Percentiles rank a stretch among this genome's conserved stretches.
Conservation (phyloP, 2,329 filamentous ascomycete species). For the Pyricularia grisea region DNA sequence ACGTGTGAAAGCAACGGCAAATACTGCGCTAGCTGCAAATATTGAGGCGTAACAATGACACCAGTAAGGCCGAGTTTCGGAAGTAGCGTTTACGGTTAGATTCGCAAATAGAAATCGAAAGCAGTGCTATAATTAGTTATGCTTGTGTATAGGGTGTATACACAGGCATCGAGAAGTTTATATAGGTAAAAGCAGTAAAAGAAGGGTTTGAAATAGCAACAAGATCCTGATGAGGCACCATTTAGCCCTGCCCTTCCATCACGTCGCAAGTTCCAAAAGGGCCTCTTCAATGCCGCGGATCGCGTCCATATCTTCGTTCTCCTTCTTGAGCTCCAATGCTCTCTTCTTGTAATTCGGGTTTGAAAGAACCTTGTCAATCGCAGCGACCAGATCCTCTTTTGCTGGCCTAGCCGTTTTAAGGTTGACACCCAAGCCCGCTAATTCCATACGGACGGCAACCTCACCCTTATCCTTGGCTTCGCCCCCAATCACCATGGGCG, state of each 20-base stretch:
- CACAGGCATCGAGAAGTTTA: too few relatives aligned
- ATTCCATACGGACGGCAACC: constrained; percentile 28
- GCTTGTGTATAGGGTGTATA: too few relatives aligned
- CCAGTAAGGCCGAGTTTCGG: too few relatives aligned
- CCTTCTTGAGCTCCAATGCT: constrained; percentile 13
- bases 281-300: constrained; percentile 2
- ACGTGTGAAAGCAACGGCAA: too few relatives aligned
- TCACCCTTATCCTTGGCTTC: constrained; percentile 30
- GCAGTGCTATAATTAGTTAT: too few relatives aligned
- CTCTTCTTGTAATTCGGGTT: constrained; percentile 20
- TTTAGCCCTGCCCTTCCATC: neutral
- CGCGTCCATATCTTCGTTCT: constrained; percentile 12
- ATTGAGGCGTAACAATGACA: too few relatives aligned
- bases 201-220: too few relatives aligned
- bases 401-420: constrained; percentile 24
- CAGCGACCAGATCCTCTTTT: constrained; percentile 16
- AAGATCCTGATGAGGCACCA: too few relatives aligned
- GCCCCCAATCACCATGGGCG: constrained; percentile 37
- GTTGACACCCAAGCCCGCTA: constrained; percentile 34
- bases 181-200: too few relatives aligned
- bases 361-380: constrained; percentile 20
- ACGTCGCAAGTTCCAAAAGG: constrained; percentile 1
- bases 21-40: too few relatives aligned
- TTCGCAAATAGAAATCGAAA: too few relatives aligned
- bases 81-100: too few relatives aligned